These are phyloP conservation scores for Quercus wislizeni DNA, from an alignment of 306 rosid species.

Conservation along the genomic window DNA sequence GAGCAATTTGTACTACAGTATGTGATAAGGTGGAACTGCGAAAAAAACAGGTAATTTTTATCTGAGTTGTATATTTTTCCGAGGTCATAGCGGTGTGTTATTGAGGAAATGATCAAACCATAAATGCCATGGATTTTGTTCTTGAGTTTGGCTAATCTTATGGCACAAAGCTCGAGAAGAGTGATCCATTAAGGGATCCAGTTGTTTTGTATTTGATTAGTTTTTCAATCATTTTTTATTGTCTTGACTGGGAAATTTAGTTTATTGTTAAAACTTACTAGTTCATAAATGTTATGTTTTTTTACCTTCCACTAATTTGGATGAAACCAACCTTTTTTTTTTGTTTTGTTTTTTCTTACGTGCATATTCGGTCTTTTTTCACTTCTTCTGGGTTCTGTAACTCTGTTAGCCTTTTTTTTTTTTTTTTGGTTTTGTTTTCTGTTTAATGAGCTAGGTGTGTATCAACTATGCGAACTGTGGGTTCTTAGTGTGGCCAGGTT, in stretches of 20 bases:
- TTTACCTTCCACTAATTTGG: slow-evolving; percentile 1
- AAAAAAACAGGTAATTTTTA: slow-evolving; percentile 51
- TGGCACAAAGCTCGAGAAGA: slow-evolving; percentile 46
- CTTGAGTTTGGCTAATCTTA: slow-evolving; percentile 38
- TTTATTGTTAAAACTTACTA: slow-evolving; percentile 45
- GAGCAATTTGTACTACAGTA: slow-evolving; percentile 56
- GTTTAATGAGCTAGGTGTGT: no score
- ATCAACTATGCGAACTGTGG: no score
- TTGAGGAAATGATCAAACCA: slow-evolving; percentile 56
- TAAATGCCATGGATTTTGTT: slow-evolving; percentile 70
- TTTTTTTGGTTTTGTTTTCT: no score
- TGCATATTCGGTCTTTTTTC: no score
- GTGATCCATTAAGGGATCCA: slow-evolving; percentile 55
- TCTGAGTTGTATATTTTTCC: slow-evolving; percentile 77
- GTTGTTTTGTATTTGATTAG: slow-evolving; percentile 59
- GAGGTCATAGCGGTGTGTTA: slow-evolving; percentile 67
- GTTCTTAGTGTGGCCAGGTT: no score
- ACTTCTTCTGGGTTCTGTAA: no score
- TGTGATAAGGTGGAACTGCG: slow-evolving; percentile 63
- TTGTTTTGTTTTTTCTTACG: no score
- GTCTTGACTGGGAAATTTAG: slow-evolving; percentile 40
- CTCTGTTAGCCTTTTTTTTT: no score
- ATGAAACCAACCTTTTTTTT: background rate
- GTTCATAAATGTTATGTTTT: slow-evolving; percentile 43
- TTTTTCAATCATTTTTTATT: slow-evolving; percentile 27